Evolutionary conservation across 192 early-diverging fungal species (phyloP).

Genomic region (Geranomyces variabilis): DNA sequence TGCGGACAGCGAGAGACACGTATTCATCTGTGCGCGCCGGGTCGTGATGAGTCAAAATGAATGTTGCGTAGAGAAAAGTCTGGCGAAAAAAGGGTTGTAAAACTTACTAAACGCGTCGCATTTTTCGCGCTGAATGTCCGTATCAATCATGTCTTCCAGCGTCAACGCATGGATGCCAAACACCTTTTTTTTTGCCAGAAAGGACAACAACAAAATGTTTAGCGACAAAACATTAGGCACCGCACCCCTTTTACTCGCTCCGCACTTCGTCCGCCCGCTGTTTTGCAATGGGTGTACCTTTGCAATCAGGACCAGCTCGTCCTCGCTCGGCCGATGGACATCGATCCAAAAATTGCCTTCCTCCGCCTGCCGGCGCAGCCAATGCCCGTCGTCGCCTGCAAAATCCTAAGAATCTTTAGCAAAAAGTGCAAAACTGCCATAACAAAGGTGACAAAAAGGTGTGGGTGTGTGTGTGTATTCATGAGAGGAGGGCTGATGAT

Average conservation of each 20-base stretch:
- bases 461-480: too few relatives aligned
- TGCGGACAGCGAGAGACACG: constrained; percentile 3
- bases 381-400: constrained; percentile 19
- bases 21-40: constrained; percentile 7
- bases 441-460: too few relatives aligned
- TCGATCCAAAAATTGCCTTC: constrained; percentile 17
- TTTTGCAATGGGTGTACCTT: too few relatives aligned
- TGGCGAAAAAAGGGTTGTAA: neutral
- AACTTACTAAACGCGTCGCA: constrained; percentile 21
- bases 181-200: neutral
- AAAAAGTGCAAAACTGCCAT: neutral
- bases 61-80: neutral
- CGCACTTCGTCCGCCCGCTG: too few relatives aligned
- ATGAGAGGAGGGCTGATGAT: neutral
- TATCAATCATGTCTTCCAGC: constrained; percentile 12
- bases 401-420: constrained; percentile 10
- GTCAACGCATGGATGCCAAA: constrained; percentile 28
- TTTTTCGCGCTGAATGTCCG: constrained; percentile 16
- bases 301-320: neutral
- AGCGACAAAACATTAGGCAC: too few relatives aligned
- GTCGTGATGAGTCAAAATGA: neutral
- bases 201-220: too few relatives aligned
- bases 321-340: constrained; percentile 4
- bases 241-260: too few relatives aligned
- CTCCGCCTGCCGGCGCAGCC: constrained; percentile 15